Conservation (phyloP, 2,329 filamentous ascomycete genomes). For the Nemania serpens region DNA sequence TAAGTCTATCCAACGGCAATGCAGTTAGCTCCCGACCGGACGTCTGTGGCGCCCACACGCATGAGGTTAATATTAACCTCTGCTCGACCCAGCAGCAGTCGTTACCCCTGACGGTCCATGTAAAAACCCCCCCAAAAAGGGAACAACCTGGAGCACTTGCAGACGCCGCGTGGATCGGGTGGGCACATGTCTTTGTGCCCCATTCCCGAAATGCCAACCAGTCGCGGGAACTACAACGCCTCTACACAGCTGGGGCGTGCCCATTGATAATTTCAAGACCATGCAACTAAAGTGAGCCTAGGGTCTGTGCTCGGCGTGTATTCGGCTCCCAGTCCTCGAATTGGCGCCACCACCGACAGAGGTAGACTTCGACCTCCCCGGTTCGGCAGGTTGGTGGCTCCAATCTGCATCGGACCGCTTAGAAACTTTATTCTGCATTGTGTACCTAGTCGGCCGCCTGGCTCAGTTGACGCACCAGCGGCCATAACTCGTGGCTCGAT, state of each 20-base stretch:
- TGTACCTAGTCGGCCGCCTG: constrained; percentile 16
- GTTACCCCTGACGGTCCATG: constrained; percentile 8
- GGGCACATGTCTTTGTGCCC: constrained; percentile 8
- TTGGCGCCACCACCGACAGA: constrained; percentile 16
- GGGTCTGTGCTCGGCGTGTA: background rate
- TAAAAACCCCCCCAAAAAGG: background rate
- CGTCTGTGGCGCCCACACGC: background rate
- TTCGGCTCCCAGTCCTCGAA: constrained; percentile 2
- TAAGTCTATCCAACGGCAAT: background rate
- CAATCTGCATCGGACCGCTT: constrained; percentile 5
- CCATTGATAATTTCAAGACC: constrained; percentile 7
- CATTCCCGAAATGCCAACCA: constrained; percentile 2
- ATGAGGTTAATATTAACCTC: constrained; percentile 14
- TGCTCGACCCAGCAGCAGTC: background rate
- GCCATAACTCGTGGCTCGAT: constrained; percentile 16
- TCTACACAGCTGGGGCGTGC: constrained; percentile 2
- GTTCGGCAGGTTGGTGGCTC: constrained; percentile 24
- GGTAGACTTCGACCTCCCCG: constrained; percentile 29
- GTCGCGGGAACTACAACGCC: background rate
- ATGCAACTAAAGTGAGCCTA: background rate
- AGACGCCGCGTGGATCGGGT: constrained; percentile 14
- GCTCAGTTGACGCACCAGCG: constrained; percentile 29
- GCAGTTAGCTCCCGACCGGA: background rate
- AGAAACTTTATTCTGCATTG: background rate
- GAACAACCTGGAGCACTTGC: background rate